Evolutionary conservation across 306 rosid species (phyloP), one percentile per base, ranked within the genome.

Genomic region (Datisca glomerata): DNA sequence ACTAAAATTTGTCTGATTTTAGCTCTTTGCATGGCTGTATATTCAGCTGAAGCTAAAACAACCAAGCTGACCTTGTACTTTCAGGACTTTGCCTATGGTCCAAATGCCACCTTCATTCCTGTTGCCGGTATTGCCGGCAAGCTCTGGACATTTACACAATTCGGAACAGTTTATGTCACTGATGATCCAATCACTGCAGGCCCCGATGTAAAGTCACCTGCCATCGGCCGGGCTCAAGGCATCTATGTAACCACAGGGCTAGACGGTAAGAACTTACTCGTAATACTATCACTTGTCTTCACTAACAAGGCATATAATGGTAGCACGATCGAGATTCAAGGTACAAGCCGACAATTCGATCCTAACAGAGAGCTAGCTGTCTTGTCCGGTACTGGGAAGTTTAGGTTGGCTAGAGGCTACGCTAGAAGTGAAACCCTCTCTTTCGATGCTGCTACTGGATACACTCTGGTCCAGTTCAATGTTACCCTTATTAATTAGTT

Each of bases 91-190:
- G 18, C 27, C 18, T 43, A 34, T 11, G 49, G 36, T 8, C 50
- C 57, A 20, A 49, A 59, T 36, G 43, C 67, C 34, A 52, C 55
- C 2, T 24, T 22, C 36, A 21, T 52, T 40, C 43, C 49, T 12
- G 39, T 61, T 18, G 55, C 60, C 2, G 60, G 60, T 15, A 12
- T 45, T 24, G 53, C 54, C 2, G 54, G 60, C 11, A 27, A 45
- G 67, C 38, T 9, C 1, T 45, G 55, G 61, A 25, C 27, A 2
- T 29, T 61, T 38, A 38, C 49, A 16, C 43, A 31, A 12, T 61
- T 61, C 12, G 55, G 43, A 5, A 61, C 60, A 0, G 32, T 46
- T 15, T 60, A 14, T 25, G 41, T 37, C 28, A 19, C 49, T 1
- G 59, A 45, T 24, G 34, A 61, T 54, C 46, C 7, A 4, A 32